Evolutionary conservation across 169 alveolate species (phyloP).

Genomic region (Plasmodium malariae): DNA sequence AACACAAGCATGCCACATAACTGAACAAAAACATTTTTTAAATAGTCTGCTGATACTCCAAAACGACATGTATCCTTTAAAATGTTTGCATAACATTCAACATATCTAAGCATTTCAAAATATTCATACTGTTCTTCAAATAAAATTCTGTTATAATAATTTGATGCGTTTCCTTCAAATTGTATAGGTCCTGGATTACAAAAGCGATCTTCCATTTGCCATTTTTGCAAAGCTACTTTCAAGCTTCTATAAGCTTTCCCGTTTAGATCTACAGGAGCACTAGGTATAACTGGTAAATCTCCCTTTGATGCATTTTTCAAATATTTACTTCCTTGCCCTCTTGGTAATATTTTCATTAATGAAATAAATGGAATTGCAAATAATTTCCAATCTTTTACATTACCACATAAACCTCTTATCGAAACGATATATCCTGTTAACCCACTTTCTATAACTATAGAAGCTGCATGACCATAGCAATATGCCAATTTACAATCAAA

Average conservation of each 20-base stretch:
- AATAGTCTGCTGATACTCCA: conserved; percentile 90
- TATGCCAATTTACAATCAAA: conserved; percentile 96
- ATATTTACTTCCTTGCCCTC: conserved; percentile 60
- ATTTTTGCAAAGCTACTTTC: conserved; percentile 88
- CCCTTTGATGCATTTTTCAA: conserved; percentile 80
- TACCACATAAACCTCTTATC: conserved; percentile 94
- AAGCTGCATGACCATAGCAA: conserved; percentile 96
- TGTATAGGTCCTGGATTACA: conserved; percentile 98
- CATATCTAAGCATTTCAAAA: conserved; percentile 91
- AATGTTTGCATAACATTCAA: conserved; percentile 88
- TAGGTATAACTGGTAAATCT: conserved; percentile 93
- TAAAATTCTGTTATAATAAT: conserved; percentile 89
- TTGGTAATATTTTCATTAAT: conserved; percentile 89
- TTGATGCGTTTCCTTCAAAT: conserved; percentile 91
- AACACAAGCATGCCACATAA: conserved; percentile 86
- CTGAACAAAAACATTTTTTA: conserved; percentile 89
- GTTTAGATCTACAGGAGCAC: conserved; percentile 92
- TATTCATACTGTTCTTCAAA: conserved; percentile 92
- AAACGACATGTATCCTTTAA: conserved; percentile 91
- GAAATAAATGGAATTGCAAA: conserved; percentile 95
- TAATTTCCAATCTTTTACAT: conserved; percentile 94
- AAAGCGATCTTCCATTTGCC: conserved; percentile 95
- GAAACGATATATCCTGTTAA: conserved; percentile 95
- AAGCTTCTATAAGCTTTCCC: conserved; percentile 89
- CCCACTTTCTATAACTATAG: conserved; percentile 93